Base-by-base conservation (phyloP, 805 yeast genomes). In the Candida wancherniae region DNA sequence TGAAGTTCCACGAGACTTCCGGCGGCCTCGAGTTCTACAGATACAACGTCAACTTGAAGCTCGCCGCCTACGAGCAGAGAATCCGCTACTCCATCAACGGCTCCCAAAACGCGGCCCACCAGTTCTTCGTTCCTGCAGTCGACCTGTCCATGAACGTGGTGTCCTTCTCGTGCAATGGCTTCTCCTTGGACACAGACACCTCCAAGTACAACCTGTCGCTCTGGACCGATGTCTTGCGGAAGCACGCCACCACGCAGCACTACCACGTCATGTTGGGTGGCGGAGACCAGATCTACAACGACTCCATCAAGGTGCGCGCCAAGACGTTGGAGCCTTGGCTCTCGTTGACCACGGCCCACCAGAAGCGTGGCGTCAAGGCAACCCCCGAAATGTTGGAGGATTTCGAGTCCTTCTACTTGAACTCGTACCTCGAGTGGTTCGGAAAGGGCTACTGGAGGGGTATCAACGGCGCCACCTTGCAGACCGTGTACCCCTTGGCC, bases 211-310 rank as follows among this genome's bases (percentile, higher is more conserved):
- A 77, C 37, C 84, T 88, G 6, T 79, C 84, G 2, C 57, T 92
- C 41, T 90, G 97, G 97, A 68, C 63, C 22, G 97, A 92, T 51
- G 94, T 90, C 3, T 47, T 88, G 45, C 63, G 70, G 16, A 74
- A 75, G 37, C 96, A 90, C 50, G 55, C 63, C 11, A 31, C 37
- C 3, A 45, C 55, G 5, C 63, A 68, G 22, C 74, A 73, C 22
- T 85, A 85, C 58, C 96, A 90, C 55, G 97, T 86, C 4, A 88
- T 90, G 94, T 64, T 92, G 17, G 97, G 97, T 17, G 97, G 97
- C 31, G 98, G 98, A 19, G 98, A 90, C 58, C 98, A 90, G 60
- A 71, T 90, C 29, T 90, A 90, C 55, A 77, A 88, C 31, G 98
- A 90, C 58, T 69, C 85, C 1, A 77, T 90, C 44, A 83, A 81